phyloP scores from a whole-genome alignment of 306 rosid genomes.

The Elaeagnus macrophylla region DNA sequence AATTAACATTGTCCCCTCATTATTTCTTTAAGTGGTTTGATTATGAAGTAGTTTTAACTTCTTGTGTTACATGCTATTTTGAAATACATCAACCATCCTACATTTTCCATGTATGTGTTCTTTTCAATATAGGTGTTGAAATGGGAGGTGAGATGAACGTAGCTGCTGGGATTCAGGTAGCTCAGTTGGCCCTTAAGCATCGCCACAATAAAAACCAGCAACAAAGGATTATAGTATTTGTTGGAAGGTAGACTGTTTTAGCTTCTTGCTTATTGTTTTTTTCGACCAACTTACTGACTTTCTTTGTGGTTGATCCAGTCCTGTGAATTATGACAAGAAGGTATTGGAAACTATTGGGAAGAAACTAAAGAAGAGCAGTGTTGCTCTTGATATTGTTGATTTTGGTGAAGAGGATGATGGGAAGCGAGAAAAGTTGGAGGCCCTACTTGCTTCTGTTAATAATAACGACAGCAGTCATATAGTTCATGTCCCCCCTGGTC shows the following conservation, averaged over 20 bases:
- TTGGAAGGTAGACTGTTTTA: slow-evolving; percentile 25
- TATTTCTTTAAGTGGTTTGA: too few species aligned
- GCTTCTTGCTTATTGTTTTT: neutral
- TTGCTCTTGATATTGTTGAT: slow-evolving; percentile 34
- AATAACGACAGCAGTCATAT: slow-evolving; percentile 32
- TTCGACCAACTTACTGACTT: neutral
- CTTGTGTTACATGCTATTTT: neutral
- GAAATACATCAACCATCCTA: neutral
- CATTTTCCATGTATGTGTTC: neutral
- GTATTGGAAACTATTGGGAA: slow-evolving; percentile 29
- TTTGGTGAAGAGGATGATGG: slow-evolving; percentile 37
- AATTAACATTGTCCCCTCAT: too few species aligned
- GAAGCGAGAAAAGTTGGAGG: slow-evolving; percentile 38
- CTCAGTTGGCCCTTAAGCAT: slow-evolving; percentile 43
- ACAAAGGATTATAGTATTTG: slow-evolving; percentile 34
- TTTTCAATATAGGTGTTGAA: slow-evolving; percentile 23
- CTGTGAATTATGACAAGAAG: slow-evolving; percentile 31
- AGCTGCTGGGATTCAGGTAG: slow-evolving; percentile 30
- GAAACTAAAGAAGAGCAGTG: slow-evolving; percentile 38
- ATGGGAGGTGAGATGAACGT: slow-evolving; percentile 37
- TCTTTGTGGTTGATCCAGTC: slow-evolving; percentile 16
- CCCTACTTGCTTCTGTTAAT: slow-evolving; percentile 35
- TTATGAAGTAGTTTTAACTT: too few species aligned
- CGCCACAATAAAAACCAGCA: slow-evolving; percentile 37
- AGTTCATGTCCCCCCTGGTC: slow-evolving; percentile 33